A percentile compares a stretch with the other conserved stretches of the same genome.
These are phyloP conservation scores for Mucor velutinosus DNA, from an alignment of 371 early-diverging fungal genomes.

Conservation along the genomic window DNA sequence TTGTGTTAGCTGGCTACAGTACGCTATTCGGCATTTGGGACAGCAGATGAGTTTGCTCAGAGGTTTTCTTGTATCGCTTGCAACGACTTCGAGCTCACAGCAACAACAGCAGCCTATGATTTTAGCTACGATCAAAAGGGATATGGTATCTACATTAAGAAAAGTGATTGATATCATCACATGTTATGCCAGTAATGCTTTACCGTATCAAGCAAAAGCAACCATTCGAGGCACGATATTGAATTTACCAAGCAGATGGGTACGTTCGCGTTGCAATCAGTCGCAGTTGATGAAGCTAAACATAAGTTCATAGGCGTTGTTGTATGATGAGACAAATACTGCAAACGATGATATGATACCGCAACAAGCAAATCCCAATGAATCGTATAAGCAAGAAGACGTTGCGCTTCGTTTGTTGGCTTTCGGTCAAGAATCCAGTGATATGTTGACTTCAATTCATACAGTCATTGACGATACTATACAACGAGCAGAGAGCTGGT, in stretches of 20 bases:
- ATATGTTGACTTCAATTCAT: constrained; percentile 77
- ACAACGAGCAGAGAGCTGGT: constrained; percentile 79
- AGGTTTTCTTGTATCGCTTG: constrained; percentile 61
- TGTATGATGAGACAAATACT: constrained; percentile 20
- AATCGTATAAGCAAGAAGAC: constrained; percentile 23
- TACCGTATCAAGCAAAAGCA: constrained; percentile 81
- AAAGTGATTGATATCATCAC: constrained; percentile 86
- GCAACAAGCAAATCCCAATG: constrained; percentile 11
- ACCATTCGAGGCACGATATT: constrained; percentile 84
- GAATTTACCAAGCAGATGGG: constrained; percentile 82
- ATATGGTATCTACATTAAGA: constrained; percentile 82
- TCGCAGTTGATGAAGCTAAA: not conserved
- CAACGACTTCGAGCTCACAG: constrained; percentile 22
- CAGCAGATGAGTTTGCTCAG: constrained; percentile 74
- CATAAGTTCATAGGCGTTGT: constrained; percentile 22
- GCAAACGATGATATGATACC: constrained; percentile 7
- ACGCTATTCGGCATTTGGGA: constrained; percentile 79
- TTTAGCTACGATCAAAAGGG: constrained; percentile 68
- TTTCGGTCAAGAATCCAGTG: constrained; percentile 82
- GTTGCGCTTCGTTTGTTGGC: constrained; percentile 41
- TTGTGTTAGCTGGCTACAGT: constrained; percentile 82
- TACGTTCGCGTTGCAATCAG: not conserved
- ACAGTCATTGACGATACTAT: constrained; percentile 77
- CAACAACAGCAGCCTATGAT: constrained; percentile 28
- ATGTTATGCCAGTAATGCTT: constrained; percentile 78